Conservation (phyloP, 2,329 filamentous ascomycete species). For the Ophiostoma ulmi region DNA sequence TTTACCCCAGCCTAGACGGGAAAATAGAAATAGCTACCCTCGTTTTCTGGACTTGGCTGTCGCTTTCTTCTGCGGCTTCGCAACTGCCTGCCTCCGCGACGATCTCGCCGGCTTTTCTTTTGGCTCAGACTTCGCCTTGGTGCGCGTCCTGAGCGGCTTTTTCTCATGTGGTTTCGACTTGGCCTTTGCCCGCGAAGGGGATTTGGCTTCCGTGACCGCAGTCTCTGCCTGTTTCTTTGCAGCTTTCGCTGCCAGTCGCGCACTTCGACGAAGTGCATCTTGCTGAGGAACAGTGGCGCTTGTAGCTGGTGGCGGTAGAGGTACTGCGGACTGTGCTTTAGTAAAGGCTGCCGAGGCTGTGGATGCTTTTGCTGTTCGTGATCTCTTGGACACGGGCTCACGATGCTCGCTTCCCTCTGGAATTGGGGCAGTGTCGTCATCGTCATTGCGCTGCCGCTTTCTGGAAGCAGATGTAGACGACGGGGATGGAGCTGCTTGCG, state of each 20-base stretch:
- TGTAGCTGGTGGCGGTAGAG: background rate
- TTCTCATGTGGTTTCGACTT: background rate
- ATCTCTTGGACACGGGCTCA: background rate
- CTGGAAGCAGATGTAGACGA: background rate
- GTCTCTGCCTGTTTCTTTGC: background rate
- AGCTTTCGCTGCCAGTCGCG: background rate
- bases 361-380: background rate
- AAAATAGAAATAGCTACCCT: background rate
- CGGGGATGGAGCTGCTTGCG: background rate
- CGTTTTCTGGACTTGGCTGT: background rate
- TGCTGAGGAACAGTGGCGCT: background rate
- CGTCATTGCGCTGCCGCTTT: conserved; percentile 1
- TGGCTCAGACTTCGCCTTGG: background rate
- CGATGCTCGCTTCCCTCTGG: background rate
- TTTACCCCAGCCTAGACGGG: background rate
- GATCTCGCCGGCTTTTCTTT: background rate
- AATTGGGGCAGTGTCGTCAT: background rate
- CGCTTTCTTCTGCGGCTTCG: background rate
- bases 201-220: background rate
- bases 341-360: background rate
- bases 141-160: background rate
- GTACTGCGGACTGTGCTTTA: background rate
- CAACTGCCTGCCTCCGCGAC: background rate
- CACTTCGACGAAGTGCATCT: background rate
- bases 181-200: background rate